These are phyloP conservation scores for Pleurotus sapidus DNA, from an alignment of 768 basidiomycete genomes.

Conservation along the genomic window DNA sequence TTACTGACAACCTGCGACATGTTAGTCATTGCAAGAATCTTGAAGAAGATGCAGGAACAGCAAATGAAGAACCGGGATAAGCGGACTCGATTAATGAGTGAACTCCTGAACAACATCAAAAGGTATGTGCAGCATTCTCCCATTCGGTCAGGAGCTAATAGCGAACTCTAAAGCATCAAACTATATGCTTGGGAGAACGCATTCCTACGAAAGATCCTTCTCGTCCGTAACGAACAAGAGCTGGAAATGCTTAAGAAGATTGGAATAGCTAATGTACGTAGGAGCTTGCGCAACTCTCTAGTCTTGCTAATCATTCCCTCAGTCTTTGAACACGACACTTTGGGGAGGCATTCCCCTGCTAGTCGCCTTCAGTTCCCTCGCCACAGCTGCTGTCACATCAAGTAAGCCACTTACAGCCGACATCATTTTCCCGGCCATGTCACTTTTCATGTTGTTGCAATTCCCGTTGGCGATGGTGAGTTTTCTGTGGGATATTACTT, in stretches of 20 bases:
- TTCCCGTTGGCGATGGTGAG: constrained; percentile 84
- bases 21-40: constrained; percentile 57
- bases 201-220: constrained; percentile 76
- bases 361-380: constrained; percentile 83
- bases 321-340: constrained; percentile 45
- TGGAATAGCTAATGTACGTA: constrained; percentile 63
- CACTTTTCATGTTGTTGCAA: constrained; percentile 82
- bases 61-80: constrained; percentile 95
- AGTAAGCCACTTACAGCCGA: constrained; percentile 79
- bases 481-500: not conserved
- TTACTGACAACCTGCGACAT: not conserved
- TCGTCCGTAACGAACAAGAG: constrained; percentile 81
- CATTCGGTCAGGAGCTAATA: not conserved
- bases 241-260: constrained; percentile 81
- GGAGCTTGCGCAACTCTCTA: constrained; percentile 33
- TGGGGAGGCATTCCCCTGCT: constrained; percentile 61
- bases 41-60: constrained; percentile 76
- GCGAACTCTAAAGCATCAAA: constrained; percentile 63
- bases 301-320: not conserved
- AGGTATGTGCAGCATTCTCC: constrained; percentile 37
- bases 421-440: constrained; percentile 94
- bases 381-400: constrained; percentile 62
- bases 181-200: constrained; percentile 95
- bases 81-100: constrained; percentile 85
- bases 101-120: constrained; percentile 89